phyloP scores from a whole-genome alignment of 1,139 yeast genomes.

The Blastobotrys aristatus region DNA sequence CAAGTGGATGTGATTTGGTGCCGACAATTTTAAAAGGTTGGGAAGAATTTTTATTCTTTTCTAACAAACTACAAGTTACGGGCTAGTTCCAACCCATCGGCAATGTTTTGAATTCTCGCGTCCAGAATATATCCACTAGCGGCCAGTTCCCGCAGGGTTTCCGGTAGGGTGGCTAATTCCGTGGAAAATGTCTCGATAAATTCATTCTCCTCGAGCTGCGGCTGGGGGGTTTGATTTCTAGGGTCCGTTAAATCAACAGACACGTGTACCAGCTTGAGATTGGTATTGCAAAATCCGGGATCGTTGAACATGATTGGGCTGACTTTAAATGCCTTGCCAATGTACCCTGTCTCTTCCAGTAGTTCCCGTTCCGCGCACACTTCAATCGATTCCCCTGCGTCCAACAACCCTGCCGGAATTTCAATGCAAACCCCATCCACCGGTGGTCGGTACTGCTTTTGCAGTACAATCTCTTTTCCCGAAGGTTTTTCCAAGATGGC shows the following conservation, averaged over 20 bases:
- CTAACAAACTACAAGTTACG: no score
- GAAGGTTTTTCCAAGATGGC: conserved; percentile 55
- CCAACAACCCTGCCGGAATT: conserved; percentile 91
- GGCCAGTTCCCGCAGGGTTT: conserved; percentile 47
- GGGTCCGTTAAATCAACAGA: conserved; percentile 64
- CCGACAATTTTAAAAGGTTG: no score
- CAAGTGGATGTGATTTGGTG: neutral
- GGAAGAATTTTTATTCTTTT: no score
- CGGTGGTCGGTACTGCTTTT: conserved; percentile 91
- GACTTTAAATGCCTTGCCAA: conserved; percentile 52
- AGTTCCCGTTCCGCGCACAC: conserved; percentile 83
- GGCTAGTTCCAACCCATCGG: conserved; percentile 63
- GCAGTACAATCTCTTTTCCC: conserved; percentile 60
- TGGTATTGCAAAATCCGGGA: conserved; percentile 89
- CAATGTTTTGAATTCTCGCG: conserved; percentile 81
- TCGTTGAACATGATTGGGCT: conserved; percentile 70
- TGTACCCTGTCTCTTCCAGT: conserved; percentile 87
- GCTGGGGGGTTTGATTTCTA: conserved; percentile 61
- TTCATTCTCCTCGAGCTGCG: conserved; percentile 82
- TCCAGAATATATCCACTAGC: conserved; percentile 71
- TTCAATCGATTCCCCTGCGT: conserved; percentile 72
- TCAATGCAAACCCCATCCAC: conserved; percentile 83
- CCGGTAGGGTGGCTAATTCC: conserved; percentile 56
- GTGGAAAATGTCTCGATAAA: conserved; percentile 75
- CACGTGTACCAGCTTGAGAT: conserved; percentile 72